Evolutionary conservation across 148 eudicot species (phyloP).

Genomic region (Agrostemma githago): DNA sequence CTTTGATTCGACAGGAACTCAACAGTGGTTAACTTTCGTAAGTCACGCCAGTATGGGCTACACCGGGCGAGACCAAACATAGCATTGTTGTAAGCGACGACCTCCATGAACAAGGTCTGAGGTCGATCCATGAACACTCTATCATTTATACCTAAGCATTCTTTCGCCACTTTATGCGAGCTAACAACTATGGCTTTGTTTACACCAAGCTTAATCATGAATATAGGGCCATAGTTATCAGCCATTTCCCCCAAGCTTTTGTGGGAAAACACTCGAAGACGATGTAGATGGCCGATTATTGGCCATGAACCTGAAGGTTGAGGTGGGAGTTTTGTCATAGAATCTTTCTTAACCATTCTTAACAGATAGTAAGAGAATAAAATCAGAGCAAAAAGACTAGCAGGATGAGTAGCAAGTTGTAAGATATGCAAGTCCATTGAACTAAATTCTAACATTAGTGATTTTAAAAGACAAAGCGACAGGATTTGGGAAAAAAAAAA

Average conservation of each 20-base stretch:
- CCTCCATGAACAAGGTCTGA: background rate
- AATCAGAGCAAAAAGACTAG: no score
- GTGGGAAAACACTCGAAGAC: background rate
- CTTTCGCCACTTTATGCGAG: conserved; percentile 13
- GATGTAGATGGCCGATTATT: conserved; percentile 29
- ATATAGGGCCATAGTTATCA: conserved; percentile 22
- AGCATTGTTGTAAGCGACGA: background rate
- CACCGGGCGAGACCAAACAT: background rate
- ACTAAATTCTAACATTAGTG: background rate
- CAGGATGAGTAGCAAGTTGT: background rate
- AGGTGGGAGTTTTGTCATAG: conserved; percentile 19
- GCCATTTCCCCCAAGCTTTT: conserved; percentile 9
- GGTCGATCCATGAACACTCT: background rate
- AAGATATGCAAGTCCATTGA: conserved; percentile 1
- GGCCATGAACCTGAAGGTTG: conserved; percentile 37
- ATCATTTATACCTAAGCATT: background rate
- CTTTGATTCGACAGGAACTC: background rate
- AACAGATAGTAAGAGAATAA: background rate
- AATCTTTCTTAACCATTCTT: background rate
- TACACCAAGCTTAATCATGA: conserved; percentile 22
- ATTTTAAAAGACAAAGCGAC: background rate
- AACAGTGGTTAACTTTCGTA: background rate
- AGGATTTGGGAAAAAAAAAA: no score
- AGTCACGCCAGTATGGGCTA: background rate
- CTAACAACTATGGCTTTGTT: conserved; percentile 32